phyloP scores from a whole-genome alignment of 495 filamentous ascomycete species.

The Lepidopterella palustris region DNA sequence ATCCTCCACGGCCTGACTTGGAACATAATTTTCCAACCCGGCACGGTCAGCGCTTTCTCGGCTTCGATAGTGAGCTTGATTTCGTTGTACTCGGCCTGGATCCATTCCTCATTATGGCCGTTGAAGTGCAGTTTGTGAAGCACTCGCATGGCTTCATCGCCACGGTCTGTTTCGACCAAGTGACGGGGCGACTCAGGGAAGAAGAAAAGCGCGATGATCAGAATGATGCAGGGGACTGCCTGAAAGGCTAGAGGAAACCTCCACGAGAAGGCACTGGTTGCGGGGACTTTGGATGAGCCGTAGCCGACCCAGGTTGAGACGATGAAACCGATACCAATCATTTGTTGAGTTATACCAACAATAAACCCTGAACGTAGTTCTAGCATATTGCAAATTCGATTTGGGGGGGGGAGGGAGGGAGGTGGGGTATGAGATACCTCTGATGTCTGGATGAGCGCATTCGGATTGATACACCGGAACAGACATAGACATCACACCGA shows the following conservation, averaged over 20 bases:
- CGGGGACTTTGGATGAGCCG: constrained; percentile 30
- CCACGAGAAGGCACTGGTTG: constrained; percentile 49
- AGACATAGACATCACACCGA: constrained; percentile 44
- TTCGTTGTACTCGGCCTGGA: constrained; percentile 55
- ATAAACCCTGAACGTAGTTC: constrained; percentile 48
- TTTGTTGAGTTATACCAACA: constrained; percentile 50
- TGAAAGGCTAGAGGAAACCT: constrained; percentile 53
- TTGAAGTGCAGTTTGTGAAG: constrained; percentile 55
- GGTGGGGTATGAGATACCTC: constrained; percentile 50
- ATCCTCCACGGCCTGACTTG: constrained; percentile 56
- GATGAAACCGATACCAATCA: constrained; percentile 52
- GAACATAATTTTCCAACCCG: constrained; percentile 61
- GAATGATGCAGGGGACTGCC: constrained; percentile 49
- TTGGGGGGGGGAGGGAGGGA: not conserved
- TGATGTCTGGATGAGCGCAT: constrained; percentile 38
- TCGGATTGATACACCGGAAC: constrained; percentile 45
- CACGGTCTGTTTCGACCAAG: constrained; percentile 50
- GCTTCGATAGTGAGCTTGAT: constrained; percentile 55
- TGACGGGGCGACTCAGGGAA: constrained; percentile 53
- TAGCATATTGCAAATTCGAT: constrained; percentile 26
- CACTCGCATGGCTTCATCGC: constrained; percentile 48
- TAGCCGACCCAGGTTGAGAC: constrained; percentile 35
- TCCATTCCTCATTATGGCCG: constrained; percentile 53
- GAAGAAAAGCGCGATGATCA: constrained; percentile 48
- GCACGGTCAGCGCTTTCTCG: constrained; percentile 56